Percentiles rank a stretch among this genome's conserved stretches.
These are phyloP conservation scores for Apiotrichum gracile DNA, from an alignment of 1,284 basidiomycete genomes.

Conservation along the genomic window DNA sequence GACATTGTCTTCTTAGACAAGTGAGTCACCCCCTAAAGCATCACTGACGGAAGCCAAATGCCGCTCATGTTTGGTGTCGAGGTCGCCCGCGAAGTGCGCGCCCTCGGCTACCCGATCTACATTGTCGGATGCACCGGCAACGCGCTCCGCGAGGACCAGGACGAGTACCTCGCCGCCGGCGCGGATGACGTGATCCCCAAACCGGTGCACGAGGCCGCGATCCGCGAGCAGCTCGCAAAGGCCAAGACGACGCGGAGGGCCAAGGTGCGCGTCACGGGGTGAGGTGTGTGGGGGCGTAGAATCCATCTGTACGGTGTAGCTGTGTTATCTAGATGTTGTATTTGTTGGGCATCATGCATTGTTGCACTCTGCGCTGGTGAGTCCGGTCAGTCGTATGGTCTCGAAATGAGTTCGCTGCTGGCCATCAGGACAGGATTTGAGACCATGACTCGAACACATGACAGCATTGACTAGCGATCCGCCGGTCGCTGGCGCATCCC, in stretches of 20 bases:
- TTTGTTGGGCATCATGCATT: no score
- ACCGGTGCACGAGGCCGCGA: slow-evolving; percentile 39
- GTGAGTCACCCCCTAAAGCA: slow-evolving; percentile 22
- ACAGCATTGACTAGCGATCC: no score
- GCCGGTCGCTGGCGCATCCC: no score
- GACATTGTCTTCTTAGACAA: slow-evolving; percentile 79
- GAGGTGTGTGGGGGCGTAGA: not conserved
- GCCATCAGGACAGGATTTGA: no score
- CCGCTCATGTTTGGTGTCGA: slow-evolving; percentile 73
- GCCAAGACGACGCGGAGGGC: not conserved
- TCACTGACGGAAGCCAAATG: slow-evolving; percentile 37
- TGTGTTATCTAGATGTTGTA: no score
- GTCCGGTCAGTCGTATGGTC: no score
- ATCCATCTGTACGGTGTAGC: no score
- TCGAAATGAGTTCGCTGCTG: no score
- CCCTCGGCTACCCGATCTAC: slow-evolving; percentile 63
- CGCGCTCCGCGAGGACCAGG: slow-evolving; percentile 57
- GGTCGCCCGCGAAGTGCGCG: slow-evolving; percentile 60
- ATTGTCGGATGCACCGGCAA: slow-evolving; percentile 65
- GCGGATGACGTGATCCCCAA: slow-evolving; percentile 53
- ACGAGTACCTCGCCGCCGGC: slow-evolving; percentile 69
- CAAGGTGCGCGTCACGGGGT: not conserved
- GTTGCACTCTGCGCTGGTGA: no score
- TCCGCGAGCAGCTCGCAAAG: slow-evolving; percentile 6
- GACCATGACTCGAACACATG: no score